Conservation (phyloP, 768 basidiomycete species). For the Rhodotorula paludigena region DNA sequence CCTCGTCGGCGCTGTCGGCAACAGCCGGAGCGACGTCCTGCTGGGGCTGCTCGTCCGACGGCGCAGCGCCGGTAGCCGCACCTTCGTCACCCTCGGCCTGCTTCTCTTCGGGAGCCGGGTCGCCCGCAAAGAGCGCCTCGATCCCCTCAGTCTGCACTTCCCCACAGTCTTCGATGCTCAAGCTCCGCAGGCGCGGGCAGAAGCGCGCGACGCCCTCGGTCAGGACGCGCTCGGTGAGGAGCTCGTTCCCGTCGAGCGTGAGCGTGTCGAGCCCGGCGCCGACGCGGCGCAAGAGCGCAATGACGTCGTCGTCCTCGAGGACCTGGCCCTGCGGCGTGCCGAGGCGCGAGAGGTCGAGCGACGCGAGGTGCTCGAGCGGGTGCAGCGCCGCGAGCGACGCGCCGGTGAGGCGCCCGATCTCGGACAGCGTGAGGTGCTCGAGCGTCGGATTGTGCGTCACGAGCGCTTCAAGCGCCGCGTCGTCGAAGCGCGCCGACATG, state of each 20-base stretch:
- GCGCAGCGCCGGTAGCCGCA: neutral
- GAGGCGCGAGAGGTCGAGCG: constrained; percentile 68
- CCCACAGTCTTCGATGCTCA: neutral
- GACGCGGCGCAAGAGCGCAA: constrained; percentile 31
- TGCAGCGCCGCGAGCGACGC: constrained; percentile 15
- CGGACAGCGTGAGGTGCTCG: constrained; percentile 68
- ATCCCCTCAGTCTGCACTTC: neutral
- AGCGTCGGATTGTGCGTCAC: constrained; percentile 57
- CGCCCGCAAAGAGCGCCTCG: neutral
- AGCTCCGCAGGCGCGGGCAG: neutral
- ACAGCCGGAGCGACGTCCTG: too few species aligned
- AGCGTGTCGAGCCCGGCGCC: constrained; percentile 31
- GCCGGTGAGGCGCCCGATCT: constrained; percentile 60
- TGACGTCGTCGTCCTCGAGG: constrained; percentile 49
- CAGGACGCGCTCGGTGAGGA: neutral
- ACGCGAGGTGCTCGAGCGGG: constrained; percentile 52
- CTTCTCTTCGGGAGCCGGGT: neutral
- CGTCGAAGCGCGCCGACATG: constrained; percentile 59
- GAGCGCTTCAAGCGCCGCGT: constrained; percentile 61
- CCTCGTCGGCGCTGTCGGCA: neutral
- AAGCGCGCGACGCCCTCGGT: neutral
- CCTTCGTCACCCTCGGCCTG: neutral
- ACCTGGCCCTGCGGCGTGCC: constrained; percentile 57
- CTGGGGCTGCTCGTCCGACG: too few species aligned
- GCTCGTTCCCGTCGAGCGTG: constrained; percentile 24